A percentile compares a stretch with the other conserved stretches of the same genome.
Evolutionary conservation across 768 basidiomycete species (phyloP).

Genomic region (Mycena polygramma): DNA sequence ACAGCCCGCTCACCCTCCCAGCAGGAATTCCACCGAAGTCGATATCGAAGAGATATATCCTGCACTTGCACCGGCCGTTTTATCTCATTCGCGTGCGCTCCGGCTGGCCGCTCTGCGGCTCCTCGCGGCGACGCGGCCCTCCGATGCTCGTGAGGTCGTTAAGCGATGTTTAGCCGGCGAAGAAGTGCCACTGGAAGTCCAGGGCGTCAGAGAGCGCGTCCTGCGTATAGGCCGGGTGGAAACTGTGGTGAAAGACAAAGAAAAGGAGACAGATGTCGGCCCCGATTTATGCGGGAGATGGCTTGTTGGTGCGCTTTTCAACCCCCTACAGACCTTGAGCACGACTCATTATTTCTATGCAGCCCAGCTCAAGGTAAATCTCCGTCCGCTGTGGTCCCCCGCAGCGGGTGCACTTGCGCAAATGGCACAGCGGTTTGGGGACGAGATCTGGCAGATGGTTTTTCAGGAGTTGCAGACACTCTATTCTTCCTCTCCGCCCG

Average conservation of each 20-base stretch:
- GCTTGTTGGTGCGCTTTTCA: slow-evolving; percentile 70
- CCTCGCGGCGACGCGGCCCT: slow-evolving; percentile 63
- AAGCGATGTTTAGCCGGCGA: slow-evolving; percentile 85
- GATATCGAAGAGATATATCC: slow-evolving; percentile 66
- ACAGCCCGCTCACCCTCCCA: slow-evolving; percentile 32
- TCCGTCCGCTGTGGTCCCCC: slow-evolving; percentile 91
- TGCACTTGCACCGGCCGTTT: slow-evolving; percentile 64
- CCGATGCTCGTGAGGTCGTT: slow-evolving; percentile 65
- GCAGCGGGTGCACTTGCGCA: slow-evolving; percentile 77
- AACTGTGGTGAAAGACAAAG: slow-evolving; percentile 62
- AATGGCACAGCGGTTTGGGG: slow-evolving; percentile 67
- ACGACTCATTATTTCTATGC: slow-evolving; percentile 16
- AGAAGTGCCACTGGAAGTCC: slow-evolving; percentile 80
- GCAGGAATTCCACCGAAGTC: slow-evolving; percentile 41
- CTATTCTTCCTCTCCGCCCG: slow-evolving; percentile 39
- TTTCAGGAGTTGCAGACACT: slow-evolving; percentile 70
- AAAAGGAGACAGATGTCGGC: slow-evolving; percentile 62
- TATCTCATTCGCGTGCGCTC: slow-evolving; percentile 79
- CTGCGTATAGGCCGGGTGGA: slow-evolving; percentile 81
- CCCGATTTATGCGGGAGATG: slow-evolving; percentile 78
- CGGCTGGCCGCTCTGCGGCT: slow-evolving; percentile 77
- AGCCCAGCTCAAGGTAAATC: slow-evolving; percentile 95
- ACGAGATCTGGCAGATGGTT: slow-evolving; percentile 78
- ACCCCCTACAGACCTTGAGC: neutral
- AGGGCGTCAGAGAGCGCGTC: slow-evolving; percentile 88